Evolutionary conservation across 2,329 filamentous ascomycete genomes (phyloP), one percentile per base, ranked within the genome.

Genomic region (Apiospora aurea): DNA sequence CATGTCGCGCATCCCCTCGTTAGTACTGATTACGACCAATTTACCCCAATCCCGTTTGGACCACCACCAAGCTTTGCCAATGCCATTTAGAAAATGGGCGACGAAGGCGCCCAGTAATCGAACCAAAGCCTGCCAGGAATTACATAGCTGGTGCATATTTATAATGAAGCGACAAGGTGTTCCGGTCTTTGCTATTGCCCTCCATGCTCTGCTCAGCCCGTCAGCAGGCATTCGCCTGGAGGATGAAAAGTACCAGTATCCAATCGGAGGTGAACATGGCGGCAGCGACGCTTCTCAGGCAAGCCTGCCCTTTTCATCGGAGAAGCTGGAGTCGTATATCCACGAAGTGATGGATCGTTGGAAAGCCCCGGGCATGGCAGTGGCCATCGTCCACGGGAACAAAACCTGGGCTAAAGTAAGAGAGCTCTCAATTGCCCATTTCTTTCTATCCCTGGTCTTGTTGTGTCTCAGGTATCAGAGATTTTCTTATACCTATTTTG

Each of bases 331-430:
- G n/a, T 41, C 41, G 0, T 72, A 71, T 68, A 76, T 82, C 6
- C 72, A 79, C 26, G 75, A 77, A 5, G 74, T 80, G 2, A 78
- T 84, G 71, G 66, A 81, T 2, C 69, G 79, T 69, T 84, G 81
- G 78, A 79, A 85, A 71, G 80, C 83, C 4, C 83, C 84, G 1
- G 85, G 83, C 0, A 71, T 86, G 11, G 78, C 84, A 1, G 79
- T 87, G 21, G 81, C 82, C 0, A 76, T 86, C 13, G 76, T 85
- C 21, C 79, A 84, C 47, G 80, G 81, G 0, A 77, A 84, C 13
- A 73, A 81, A 18, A 82, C 80, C 4, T 81, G 77, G 76, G 72
- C 81, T 10, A 78, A 79, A 73, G 82, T 83, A 70, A 71, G 74
- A 72, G 74, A 72, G 16, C 66, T 44, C 66, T 44, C 18, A 24